Evolutionary conservation across 2,329 filamentous ascomycete genomes (phyloP).

Genomic region (Truncatella angustata): DNA sequence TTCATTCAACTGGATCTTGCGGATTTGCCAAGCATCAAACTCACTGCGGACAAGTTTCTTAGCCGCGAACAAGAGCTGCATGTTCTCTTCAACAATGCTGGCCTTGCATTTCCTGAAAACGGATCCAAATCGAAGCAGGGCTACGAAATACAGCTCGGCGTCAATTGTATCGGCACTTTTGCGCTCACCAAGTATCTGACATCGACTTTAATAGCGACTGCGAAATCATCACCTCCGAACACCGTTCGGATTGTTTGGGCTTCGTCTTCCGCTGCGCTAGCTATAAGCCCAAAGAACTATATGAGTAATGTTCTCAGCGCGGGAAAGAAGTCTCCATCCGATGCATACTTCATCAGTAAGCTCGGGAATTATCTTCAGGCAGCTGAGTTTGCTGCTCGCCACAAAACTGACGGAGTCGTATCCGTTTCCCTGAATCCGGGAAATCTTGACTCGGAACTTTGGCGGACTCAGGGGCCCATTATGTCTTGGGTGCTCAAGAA

Average conservation of each 20-base stretch:
- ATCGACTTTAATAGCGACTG: background rate
- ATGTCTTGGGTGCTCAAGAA: constrained; percentile 8
- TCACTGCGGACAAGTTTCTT: constrained; percentile 11
- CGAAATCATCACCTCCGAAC: background rate
- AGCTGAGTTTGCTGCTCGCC: constrained; percentile 24
- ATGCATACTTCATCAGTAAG: constrained; percentile 28
- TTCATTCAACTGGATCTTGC: constrained; percentile 20
- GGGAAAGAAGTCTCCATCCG: constrained; percentile 21
- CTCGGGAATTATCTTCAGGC: constrained; percentile 27
- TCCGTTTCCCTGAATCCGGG: constrained; percentile 26
- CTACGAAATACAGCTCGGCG: constrained; percentile 6
- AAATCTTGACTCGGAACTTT: constrained; percentile 25
- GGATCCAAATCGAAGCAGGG: constrained; percentile 5
- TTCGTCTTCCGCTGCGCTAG: constrained; percentile 25
- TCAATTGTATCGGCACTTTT: constrained; percentile 8
- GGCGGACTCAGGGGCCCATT: constrained; percentile 17
- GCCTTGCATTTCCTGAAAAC: constrained; percentile 4
- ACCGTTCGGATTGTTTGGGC: constrained; percentile 27
- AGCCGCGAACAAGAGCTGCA: constrained; percentile 12
- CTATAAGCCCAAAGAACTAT: constrained; percentile 8
- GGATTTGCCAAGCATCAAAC: constrained; percentile 19
- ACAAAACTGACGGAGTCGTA: constrained; percentile 20
- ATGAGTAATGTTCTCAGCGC: constrained; percentile 8
- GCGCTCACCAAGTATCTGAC: constrained; percentile 6
- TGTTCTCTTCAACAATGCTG: constrained; percentile 17